Evolutionary conservation across 768 basidiomycete species (phyloP).

Genomic region (Tricholoma hemisulphureum): DNA sequence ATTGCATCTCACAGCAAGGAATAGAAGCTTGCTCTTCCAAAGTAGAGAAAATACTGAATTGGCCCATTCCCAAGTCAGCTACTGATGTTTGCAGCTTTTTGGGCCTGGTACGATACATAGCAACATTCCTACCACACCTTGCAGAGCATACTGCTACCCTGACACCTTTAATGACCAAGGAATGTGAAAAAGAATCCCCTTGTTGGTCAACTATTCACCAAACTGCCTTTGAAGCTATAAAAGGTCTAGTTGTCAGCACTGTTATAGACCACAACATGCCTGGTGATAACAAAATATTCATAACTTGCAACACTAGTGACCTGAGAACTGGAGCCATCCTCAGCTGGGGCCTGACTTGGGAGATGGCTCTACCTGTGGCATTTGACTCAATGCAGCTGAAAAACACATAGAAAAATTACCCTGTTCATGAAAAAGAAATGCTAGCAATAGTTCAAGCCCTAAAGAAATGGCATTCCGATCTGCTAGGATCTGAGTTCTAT

Average conservation of each 20-base stretch:
- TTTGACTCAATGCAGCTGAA: too few species aligned
- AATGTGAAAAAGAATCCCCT: too few species aligned
- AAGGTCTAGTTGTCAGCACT: background rate
- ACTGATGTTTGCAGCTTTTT: constrained; percentile 14
- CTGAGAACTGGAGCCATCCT: background rate
- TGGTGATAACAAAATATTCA: background rate
- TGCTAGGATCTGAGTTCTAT: too few species aligned
- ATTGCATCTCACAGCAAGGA: constrained; percentile 36
- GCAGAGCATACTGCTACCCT: background rate
- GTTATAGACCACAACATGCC: too few species aligned
- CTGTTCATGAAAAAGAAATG: too few species aligned
- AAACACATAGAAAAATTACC: too few species aligned
- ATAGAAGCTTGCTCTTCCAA: constrained; percentile 24
- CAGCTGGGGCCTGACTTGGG: constrained; percentile 13
- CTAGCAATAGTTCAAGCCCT: too few species aligned
- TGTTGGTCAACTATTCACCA: too few species aligned
- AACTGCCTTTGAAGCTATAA: too few species aligned
- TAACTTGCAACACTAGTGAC: background rate
- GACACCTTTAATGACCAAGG: background rate
- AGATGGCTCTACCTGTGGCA: too few species aligned
- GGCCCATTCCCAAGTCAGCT: constrained; percentile 21
- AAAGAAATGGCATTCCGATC: too few species aligned
- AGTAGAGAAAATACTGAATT: constrained; percentile 24
- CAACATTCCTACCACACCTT: constrained; percentile 10
- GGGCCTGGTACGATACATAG: constrained; percentile 17